phyloP scores from a whole-genome alignment of 495 filamentous ascomycete genomes.

The Daldinia concentrica region DNA sequence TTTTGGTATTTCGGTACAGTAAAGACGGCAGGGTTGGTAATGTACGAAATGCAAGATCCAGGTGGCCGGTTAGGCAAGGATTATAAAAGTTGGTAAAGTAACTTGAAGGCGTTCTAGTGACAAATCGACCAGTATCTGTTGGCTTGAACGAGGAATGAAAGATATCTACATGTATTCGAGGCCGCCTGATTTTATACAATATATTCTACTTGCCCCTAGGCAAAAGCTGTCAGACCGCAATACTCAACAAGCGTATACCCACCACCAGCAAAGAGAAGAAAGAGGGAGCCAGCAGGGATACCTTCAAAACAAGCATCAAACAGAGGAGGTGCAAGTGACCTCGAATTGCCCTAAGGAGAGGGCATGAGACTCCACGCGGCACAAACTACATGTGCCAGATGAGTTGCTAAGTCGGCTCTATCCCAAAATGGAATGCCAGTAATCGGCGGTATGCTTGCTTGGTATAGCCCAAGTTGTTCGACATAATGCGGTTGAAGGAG shows the following conservation, averaged over 20 bases:
- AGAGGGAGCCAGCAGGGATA: constrained; percentile 50
- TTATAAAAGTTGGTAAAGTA: constrained; percentile 19
- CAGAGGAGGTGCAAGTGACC: constrained; percentile 48
- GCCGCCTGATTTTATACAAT: constrained; percentile 41
- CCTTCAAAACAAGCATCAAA: constrained; percentile 61
- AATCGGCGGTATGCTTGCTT: constrained; percentile 19
- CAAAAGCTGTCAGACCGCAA: background rate
- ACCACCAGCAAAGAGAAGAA: constrained; percentile 34
- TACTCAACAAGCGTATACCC: constrained; percentile 18
- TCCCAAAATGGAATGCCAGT: constrained; percentile 27
- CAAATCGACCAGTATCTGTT: constrained; percentile 8
- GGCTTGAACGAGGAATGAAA: constrained; percentile 28
- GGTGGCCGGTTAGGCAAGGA: constrained; percentile 18
- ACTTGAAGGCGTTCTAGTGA: constrained; percentile 23
- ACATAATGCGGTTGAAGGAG: constrained; percentile 17
- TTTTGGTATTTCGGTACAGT: background rate
- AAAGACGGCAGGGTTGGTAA: constrained; percentile 20
- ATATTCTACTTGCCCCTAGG: constrained; percentile 5
- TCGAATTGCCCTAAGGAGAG: constrained; percentile 36
- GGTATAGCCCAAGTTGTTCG: constrained; percentile 22
- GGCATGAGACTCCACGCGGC: constrained; percentile 42
- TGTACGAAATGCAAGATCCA: constrained; percentile 20
- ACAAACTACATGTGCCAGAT: constrained; percentile 32
- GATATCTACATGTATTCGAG: constrained; percentile 39
- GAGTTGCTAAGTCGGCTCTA: constrained; percentile 31